Evolutionary conservation across 306 rosid species (phyloP).

Genomic region (Vigna reflexopilosa): DNA sequence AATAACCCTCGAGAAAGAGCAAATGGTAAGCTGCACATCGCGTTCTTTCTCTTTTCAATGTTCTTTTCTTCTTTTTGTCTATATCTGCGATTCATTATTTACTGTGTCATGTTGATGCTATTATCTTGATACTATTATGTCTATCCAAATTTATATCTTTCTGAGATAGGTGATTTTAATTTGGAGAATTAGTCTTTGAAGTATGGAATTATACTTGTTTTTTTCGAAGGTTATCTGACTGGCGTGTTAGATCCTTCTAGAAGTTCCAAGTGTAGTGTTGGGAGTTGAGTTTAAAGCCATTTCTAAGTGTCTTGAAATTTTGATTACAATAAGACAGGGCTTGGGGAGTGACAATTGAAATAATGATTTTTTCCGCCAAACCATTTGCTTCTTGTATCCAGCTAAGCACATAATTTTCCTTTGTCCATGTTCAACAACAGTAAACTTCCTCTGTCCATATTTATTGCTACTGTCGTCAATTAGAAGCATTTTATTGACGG

Average conservation of each 20-base stretch:
- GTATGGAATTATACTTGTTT: not conserved
- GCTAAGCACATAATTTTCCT: too few species aligned
- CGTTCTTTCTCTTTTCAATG: not conserved
- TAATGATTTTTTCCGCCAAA: not conserved
- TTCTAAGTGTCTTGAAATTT: not conserved
- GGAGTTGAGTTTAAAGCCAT: constrained; percentile 2
- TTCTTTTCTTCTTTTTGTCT: not conserved
- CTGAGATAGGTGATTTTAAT: not conserved
- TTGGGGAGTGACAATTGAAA: not conserved
- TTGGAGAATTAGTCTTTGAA: not conserved
- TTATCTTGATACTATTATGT: not conserved
- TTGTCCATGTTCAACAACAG: not conserved
- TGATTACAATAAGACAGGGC: not conserved
- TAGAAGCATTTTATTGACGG: constrained; percentile 7
- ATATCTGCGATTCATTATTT: not conserved
- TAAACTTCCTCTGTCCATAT: not conserved
- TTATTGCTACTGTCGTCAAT: not conserved
- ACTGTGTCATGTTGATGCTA: not conserved
- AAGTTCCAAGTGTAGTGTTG: not conserved
- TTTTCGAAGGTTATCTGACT: not conserved
- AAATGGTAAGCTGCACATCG: constrained; percentile 71
- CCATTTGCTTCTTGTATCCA: not conserved
- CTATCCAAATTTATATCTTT: constrained; percentile 7
- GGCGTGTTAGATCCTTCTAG: not conserved
- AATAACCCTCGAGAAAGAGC: constrained; percentile 82